phyloP scores from a whole-genome alignment of 306 rosid species.

The Cicer cuneatum region DNA sequence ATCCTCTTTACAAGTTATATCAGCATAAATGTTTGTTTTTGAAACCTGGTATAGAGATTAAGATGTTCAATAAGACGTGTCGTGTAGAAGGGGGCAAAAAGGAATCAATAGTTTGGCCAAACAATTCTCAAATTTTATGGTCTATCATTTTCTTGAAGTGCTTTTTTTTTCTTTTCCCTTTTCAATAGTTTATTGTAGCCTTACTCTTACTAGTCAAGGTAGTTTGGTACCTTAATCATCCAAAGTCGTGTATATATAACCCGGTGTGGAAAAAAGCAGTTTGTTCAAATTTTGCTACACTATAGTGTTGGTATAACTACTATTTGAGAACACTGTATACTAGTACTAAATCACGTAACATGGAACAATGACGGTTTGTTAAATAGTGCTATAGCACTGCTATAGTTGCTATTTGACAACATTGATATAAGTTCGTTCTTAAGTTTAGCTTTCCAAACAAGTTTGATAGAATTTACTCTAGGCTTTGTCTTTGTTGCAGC shows the following conservation, averaged over 20 bases:
- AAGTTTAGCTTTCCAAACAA: conserved; percentile 33
- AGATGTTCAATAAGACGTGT: conserved; percentile 11
- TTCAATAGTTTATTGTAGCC: conserved; percentile 8
- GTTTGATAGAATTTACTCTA: conserved; percentile 36
- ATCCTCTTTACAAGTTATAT: not conserved
- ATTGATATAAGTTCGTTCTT: not conserved
- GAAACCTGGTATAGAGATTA: not conserved
- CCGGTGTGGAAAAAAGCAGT: no score
- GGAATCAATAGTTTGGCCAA: conserved; percentile 7
- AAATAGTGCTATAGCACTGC: no score
- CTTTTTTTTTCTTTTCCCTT: not conserved
- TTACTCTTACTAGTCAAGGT: not conserved
- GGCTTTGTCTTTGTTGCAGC: conserved; percentile 55
- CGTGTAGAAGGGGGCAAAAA: not conserved
- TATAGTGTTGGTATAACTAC: no score
- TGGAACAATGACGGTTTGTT: no score
- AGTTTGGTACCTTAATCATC: not conserved
- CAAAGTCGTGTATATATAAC: not conserved
- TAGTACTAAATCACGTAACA: no score
- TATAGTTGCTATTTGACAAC: no score
- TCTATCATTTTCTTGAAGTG: conserved; percentile 6
- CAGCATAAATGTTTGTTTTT: conserved; percentile 2
- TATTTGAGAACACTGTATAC: no score
- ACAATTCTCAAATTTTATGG: not conserved
- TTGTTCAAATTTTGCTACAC: no score